These are phyloP conservation scores for Ilex asprella DNA, from an alignment of 257 asterid species.

Conservation along the genomic window DNA sequence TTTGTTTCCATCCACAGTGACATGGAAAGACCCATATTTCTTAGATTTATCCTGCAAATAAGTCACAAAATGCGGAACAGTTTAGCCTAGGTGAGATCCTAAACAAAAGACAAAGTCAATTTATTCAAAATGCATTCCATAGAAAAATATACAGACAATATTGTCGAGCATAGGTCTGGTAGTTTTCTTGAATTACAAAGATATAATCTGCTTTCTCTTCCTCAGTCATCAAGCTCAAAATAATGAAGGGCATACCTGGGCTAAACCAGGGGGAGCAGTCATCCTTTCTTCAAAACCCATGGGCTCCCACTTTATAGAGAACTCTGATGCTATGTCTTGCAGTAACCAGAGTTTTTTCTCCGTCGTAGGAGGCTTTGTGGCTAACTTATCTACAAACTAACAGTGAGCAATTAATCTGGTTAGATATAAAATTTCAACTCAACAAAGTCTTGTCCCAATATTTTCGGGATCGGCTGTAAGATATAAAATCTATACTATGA, in stretches of 20 bases:
- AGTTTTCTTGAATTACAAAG: not conserved
- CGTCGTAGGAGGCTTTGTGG: constrained; percentile 46
- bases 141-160: too few relatives aligned
- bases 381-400: constrained; percentile 79
- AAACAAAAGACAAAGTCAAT: not conserved
- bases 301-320: constrained; percentile 75
- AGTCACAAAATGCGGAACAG: not conserved
- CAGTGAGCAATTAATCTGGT: constrained; percentile 28
- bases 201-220: constrained; percentile 1
- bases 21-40: constrained; percentile 15
- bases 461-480: too few relatives aligned
- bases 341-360: constrained; percentile 61
- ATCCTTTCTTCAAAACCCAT: constrained; percentile 72
- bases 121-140: not conserved
- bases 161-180: too few relatives aligned
- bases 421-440: constrained; percentile 3
- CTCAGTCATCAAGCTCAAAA: too few relatives aligned
- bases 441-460: too few relatives aligned
- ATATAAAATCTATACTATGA: too few relatives aligned
- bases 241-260: constrained; percentile 41
- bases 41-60: constrained; percentile 20
- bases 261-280: constrained; percentile 38
- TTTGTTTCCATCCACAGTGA: constrained; percentile 20
- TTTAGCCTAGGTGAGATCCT: too few relatives aligned
- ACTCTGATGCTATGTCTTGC: constrained; percentile 83